phyloP scores from a whole-genome alignment of 148 eudicot genomes.

The Amaranthus palmeri region DNA sequence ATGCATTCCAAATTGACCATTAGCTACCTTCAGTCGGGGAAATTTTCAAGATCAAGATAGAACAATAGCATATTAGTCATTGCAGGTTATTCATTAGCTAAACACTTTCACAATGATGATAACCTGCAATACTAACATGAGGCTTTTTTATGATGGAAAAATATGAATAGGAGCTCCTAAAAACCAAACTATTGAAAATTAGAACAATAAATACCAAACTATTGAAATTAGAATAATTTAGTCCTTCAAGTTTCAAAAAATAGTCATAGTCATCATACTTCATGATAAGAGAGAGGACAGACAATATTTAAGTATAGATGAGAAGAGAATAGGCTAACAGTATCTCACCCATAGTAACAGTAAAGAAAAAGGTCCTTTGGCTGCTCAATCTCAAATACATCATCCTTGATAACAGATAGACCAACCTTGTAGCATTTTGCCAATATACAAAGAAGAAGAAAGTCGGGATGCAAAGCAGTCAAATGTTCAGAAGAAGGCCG shows the following conservation, averaged over 20 bases:
- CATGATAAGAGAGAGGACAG: neutral
- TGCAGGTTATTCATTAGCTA: too few relatives aligned
- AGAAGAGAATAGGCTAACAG: neutral
- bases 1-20: too few relatives aligned
- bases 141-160: too few relatives aligned
- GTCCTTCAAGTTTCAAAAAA: neutral
- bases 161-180: too few relatives aligned
- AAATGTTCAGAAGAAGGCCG: slow-evolving; percentile 68
- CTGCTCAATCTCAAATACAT: slow-evolving; percentile 76
- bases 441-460: slow-evolving; percentile 70
- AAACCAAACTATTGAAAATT: neutral
- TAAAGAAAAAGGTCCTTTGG: slow-evolving; percentile 85
- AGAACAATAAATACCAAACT: neutral
- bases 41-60: too few relatives aligned
- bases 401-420: slow-evolving; percentile 59
- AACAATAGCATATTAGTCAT: too few relatives aligned
- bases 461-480: slow-evolving; percentile 82
- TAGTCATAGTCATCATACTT: neutral
- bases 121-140: too few relatives aligned
- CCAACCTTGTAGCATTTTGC: slow-evolving; percentile 86
- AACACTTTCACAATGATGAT: too few relatives aligned
- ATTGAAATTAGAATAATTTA: too few relatives aligned
- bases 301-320: neutral
- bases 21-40: too few relatives aligned
- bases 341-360: slow-evolving; percentile 86